phyloP scores from a whole-genome alignment of 176 grass and related monocot species.

The Triticum monococcum region DNA sequence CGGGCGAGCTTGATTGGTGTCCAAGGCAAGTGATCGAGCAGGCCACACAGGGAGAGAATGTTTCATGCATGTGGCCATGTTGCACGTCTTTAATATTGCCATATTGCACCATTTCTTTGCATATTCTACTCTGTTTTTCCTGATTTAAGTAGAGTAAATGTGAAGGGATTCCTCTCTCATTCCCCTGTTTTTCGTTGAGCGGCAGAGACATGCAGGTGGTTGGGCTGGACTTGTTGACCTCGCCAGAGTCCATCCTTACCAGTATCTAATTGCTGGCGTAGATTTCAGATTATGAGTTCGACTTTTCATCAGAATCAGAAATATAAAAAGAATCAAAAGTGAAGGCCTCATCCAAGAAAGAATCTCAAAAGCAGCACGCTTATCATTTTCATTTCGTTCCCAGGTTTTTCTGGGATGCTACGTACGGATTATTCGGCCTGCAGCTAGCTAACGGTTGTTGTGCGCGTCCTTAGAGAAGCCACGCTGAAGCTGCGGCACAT shows the following conservation, averaged over 20 bases:
- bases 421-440: neutral
- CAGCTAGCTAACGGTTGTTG: neutral
- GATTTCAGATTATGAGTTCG: neutral
- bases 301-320: neutral
- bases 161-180: neutral
- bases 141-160: neutral
- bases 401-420: neutral
- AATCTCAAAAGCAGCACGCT: neutral
- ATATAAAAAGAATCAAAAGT: neutral
- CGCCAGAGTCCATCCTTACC: no score
- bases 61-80: conserved; percentile 15
- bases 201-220: neutral
- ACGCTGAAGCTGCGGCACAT: neutral
- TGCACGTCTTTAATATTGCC: neutral
- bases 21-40: conserved; percentile 9
- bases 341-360: neutral
- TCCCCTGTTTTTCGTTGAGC: neutral
- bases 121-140: neutral
- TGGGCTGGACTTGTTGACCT: no score
- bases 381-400: neutral
- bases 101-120: neutral
- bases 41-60: neutral
- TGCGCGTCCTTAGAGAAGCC: neutral
- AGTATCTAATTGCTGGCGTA: neutral
- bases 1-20: conserved; percentile 27